These are phyloP conservation scores for Excoecaria agallocha DNA, from an alignment of 345 rosid species.

Conservation along the genomic window DNA sequence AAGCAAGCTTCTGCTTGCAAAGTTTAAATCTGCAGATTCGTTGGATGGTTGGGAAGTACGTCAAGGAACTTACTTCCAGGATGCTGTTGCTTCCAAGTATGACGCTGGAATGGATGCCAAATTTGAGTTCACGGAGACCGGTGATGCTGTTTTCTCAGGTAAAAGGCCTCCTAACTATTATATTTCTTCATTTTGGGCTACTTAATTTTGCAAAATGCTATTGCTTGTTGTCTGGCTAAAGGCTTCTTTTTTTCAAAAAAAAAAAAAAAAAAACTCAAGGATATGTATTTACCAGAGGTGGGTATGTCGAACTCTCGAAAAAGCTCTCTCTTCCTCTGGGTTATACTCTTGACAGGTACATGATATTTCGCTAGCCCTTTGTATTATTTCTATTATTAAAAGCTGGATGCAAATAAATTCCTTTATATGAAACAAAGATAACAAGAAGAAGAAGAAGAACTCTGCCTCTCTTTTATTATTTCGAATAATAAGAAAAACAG, in stretches of 20 bases:
- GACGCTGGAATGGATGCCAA: conserved; percentile 97
- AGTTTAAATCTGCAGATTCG: conserved; percentile 67
- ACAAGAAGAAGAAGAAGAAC: too few species aligned
- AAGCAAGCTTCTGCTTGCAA: conserved; percentile 87
- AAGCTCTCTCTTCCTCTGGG: conserved; percentile 76
- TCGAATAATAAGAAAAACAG: too few species aligned
- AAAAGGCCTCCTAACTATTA: background rate
- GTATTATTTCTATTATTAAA: background rate
- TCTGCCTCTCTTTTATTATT: too few species aligned
- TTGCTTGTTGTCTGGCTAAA: background rate
- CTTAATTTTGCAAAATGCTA: background rate
- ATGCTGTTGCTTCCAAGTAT: conserved; percentile 68
- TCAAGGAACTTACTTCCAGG: conserved; percentile 91
- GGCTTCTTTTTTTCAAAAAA: background rate
- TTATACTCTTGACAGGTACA: conserved; percentile 85
- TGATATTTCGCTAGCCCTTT: background rate
- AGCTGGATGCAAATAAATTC: background rate
- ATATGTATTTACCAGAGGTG: conserved; percentile 88
- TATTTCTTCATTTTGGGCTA: background rate
- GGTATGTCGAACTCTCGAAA: conserved; percentile 84
- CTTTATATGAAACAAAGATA: too few species aligned
- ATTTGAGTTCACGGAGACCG: conserved; percentile 79
- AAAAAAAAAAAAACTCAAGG: conserved; percentile 35
- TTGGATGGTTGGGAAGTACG: conserved; percentile 82
- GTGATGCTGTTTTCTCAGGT: conserved; percentile 91